Conservation (phyloP, 2,329 filamentous ascomycete genomes). For the Fusarium nisikadoi region DNA sequence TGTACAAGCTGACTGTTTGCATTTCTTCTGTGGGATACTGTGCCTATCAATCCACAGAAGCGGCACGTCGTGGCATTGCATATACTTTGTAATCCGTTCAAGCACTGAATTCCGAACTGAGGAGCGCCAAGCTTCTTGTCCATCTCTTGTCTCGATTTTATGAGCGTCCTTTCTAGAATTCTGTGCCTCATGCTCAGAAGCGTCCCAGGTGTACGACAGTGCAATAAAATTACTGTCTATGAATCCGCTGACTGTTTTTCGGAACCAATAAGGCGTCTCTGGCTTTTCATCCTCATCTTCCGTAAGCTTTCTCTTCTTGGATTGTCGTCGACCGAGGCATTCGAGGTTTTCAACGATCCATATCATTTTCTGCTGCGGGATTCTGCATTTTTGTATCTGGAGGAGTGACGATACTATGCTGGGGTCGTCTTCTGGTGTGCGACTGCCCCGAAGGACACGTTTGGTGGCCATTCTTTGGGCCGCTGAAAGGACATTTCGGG, state of each 20-base stretch:
- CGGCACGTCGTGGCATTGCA: slow-evolving; percentile 28
- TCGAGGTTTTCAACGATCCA: slow-evolving; percentile 38
- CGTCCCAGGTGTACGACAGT: slow-evolving; percentile 32
- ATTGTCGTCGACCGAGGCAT: slow-evolving; percentile 15
- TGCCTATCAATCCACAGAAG: slow-evolving; percentile 47
- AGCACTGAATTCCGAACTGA: slow-evolving; percentile 42
- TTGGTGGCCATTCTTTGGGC: neutral
- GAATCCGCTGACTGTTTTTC: slow-evolving; percentile 19
- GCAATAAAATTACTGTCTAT: slow-evolving; percentile 15
- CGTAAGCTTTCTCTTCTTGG: slow-evolving; percentile 12
- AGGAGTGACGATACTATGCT: slow-evolving; percentile 2
- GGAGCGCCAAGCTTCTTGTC: slow-evolving; percentile 8
- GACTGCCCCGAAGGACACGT: neutral
- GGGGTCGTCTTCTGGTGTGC: rapidly evolving
- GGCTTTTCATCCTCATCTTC: neutral
- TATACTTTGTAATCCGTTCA: slow-evolving; percentile 40
- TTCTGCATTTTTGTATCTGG: slow-evolving; percentile 12
- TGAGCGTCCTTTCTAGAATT: neutral
- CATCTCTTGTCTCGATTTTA: slow-evolving; percentile 15
- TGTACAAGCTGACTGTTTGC: slow-evolving; percentile 17
- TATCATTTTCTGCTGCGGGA: slow-evolving; percentile 33
- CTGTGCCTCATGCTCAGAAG: slow-evolving; percentile 18
- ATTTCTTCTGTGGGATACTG: slow-evolving; percentile 42
- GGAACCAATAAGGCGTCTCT: slow-evolving; percentile 16
- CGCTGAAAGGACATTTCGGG: neutral